A percentile compares a stretch with the other conserved stretches of the same genome.
phyloP scores from a whole-genome alignment of 2,329 filamentous ascomycete species.

The Hypoxylon sp. region DNA sequence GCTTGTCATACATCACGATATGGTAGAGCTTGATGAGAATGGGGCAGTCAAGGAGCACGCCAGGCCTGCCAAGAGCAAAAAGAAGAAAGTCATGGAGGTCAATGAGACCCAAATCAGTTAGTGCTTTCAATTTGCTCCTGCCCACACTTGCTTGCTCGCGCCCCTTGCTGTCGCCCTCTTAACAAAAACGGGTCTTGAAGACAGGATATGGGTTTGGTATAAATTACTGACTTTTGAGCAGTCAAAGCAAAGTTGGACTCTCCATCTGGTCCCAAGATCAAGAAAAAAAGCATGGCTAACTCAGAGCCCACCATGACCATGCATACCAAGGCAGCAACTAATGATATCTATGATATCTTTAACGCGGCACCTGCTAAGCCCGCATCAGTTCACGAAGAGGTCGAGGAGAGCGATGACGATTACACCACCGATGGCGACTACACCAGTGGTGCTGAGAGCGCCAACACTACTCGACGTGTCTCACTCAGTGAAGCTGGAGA shows the following conservation, averaged over 20 bases:
- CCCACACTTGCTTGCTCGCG: background rate
- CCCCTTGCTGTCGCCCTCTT: background rate
- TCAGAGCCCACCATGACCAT: slow-evolving; percentile 97
- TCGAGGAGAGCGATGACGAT: slow-evolving; percentile 66
- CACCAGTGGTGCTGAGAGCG: slow-evolving; percentile 87
- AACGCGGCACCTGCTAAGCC: slow-evolving; percentile 77
- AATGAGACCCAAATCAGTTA: slow-evolving; percentile 94
- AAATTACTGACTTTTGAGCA: slow-evolving; percentile 56
- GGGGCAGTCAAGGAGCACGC: slow-evolving; percentile 61
- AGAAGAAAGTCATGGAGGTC: slow-evolving; percentile 84
- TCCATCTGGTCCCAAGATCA: slow-evolving; percentile 84
- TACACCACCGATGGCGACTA: slow-evolving; percentile 82
- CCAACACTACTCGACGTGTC: slow-evolving; percentile 78
- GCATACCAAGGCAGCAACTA: slow-evolving; percentile 92
- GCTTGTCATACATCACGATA: slow-evolving; percentile 59
- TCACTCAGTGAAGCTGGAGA: slow-evolving; percentile 56
- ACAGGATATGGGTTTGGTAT: background rate
- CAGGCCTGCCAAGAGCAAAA: slow-evolving; percentile 66
- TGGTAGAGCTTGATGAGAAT: slow-evolving; percentile 68
- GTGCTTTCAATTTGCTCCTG: slow-evolving; percentile 50
- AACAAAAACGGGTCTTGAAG: too few species aligned
- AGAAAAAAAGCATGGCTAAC: slow-evolving; percentile 72
- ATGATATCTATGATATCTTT: slow-evolving; percentile 98
- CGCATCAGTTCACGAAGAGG: slow-evolving; percentile 50
- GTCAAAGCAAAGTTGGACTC: slow-evolving; percentile 95